These are phyloP conservation scores for Penicillium chermesinum DNA, from an alignment of 495 filamentous ascomycete genomes.

Conservation along the genomic window DNA sequence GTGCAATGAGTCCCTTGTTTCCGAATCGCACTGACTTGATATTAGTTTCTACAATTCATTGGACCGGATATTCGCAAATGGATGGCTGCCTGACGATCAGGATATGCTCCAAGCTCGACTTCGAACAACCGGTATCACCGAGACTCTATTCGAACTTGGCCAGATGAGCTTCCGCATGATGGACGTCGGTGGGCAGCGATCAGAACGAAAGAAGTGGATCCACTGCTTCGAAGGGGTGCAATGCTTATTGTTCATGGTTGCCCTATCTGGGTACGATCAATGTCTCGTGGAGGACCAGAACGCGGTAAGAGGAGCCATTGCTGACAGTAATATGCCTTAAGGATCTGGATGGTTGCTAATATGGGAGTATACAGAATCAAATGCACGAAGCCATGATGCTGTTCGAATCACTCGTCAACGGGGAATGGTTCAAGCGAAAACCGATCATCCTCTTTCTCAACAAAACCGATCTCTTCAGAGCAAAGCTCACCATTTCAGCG, in stretches of 20 bases:
- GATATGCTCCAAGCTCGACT: slow-evolving; percentile 90
- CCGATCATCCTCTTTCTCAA: slow-evolving; percentile 97
- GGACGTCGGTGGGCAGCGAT: slow-evolving; percentile 94
- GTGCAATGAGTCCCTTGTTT: background rate
- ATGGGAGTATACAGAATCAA: slow-evolving; percentile 67
- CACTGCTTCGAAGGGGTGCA: slow-evolving; percentile 99
- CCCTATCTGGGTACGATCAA: slow-evolving; percentile 95
- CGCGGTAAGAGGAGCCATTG: slow-evolving; percentile 59
- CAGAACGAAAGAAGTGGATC: slow-evolving; percentile 99
- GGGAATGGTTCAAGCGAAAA: slow-evolving; percentile 94
- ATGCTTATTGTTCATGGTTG: slow-evolving; percentile 88
- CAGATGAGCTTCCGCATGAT: slow-evolving; percentile 98
- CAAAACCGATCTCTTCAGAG: slow-evolving; percentile 97
- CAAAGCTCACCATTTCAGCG: slow-evolving; percentile 74
- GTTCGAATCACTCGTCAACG: slow-evolving; percentile 96
- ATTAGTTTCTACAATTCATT: slow-evolving; percentile 84
- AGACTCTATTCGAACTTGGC: slow-evolving; percentile 92
- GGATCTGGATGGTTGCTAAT: background rate
- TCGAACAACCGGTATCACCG: slow-evolving; percentile 93
- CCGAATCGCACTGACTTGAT: slow-evolving; percentile 2
- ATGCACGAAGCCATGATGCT: slow-evolving; percentile 99
- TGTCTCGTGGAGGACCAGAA: slow-evolving; percentile 96
- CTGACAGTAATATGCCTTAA: background rate
- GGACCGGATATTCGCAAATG: slow-evolving; percentile 79
- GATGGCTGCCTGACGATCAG: slow-evolving; percentile 93